A percentile compares a stretch with the other conserved stretches of the same genome.
Evolutionary conservation across 176 grass and related monocot genomes (phyloP).

Genomic region (Puccinellia tenuiflora): DNA sequence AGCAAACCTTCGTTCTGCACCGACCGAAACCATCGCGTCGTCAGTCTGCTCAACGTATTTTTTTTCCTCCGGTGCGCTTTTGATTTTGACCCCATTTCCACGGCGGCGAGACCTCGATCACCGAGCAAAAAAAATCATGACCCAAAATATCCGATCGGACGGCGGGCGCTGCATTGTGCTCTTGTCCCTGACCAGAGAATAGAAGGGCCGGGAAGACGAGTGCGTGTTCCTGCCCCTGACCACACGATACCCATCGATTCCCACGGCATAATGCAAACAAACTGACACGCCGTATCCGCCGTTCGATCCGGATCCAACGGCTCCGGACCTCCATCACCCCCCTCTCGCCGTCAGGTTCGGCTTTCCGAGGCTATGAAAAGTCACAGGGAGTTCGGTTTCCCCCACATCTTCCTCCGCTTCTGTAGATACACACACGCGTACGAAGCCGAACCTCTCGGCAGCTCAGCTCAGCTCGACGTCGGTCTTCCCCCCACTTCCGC

Average conservation of each 20-base stretch:
- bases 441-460: not conserved
- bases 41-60: not conserved
- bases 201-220: not conserved
- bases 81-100: not conserved
- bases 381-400: not conserved
- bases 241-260: not conserved
- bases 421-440: not conserved
- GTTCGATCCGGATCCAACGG: not conserved
- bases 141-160: not conserved
- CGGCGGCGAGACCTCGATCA: not conserved
- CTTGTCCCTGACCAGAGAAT: not conserved
- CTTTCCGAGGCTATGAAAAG: not conserved
- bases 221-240: constrained; percentile 13
- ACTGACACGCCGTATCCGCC: not conserved
- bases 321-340: fast-evolving
- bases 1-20: not conserved
- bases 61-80: not conserved
- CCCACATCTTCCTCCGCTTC: not conserved
- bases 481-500: not conserved
- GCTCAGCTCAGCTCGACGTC: not conserved
- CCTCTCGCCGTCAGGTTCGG: not conserved
- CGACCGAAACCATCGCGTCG: not conserved
- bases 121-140: not conserved
- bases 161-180: not conserved
- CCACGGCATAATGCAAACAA: not conserved